phyloP scores from a whole-genome alignment of 257 asterid species.

The Solanum boliviense region DNA sequence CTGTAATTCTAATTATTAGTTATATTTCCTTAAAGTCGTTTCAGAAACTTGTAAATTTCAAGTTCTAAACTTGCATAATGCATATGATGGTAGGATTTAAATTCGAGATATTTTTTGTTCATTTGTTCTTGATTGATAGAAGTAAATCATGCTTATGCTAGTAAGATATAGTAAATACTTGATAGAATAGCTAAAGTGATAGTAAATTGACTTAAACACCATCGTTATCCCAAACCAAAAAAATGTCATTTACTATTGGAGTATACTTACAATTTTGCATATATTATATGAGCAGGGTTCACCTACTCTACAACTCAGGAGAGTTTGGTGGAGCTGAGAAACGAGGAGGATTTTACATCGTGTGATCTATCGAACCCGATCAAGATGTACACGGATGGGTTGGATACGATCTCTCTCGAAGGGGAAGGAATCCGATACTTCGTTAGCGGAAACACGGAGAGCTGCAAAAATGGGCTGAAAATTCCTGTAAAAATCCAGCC shows the following conservation, averaged over 20 bases:
- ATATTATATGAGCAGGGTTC: not conserved
- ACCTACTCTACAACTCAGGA: constrained; percentile 3
- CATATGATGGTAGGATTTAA: not conserved
- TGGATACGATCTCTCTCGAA: constrained; percentile 1
- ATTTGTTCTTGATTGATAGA: not conserved
- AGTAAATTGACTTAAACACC: not conserved
- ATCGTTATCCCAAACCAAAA: not conserved
- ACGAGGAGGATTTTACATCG: constrained; percentile 3
- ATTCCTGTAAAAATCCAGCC: constrained; percentile 3
- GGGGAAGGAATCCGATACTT: constrained; percentile 16
- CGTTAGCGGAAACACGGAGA: not conserved
- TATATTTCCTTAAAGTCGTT: not conserved
- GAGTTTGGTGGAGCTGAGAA: constrained; percentile 9
- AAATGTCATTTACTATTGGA: not conserved
- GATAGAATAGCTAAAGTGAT: not conserved
- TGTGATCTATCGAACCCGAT: constrained; percentile 11
- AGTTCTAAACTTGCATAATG: not conserved
- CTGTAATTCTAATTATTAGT: not conserved
- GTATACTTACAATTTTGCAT: not conserved
- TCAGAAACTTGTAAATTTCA: not conserved
- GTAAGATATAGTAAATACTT: no score
- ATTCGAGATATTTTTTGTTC: not conserved
- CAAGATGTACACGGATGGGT: constrained; percentile 7
- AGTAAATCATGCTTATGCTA: not conserved
- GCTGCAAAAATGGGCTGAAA: constrained; percentile 10